Percentiles rank a stretch among this genome's conserved stretches.
phyloP scores from a whole-genome alignment of 192 early-diverging fungal genomes.

The Lobosporangium transversale region DNA sequence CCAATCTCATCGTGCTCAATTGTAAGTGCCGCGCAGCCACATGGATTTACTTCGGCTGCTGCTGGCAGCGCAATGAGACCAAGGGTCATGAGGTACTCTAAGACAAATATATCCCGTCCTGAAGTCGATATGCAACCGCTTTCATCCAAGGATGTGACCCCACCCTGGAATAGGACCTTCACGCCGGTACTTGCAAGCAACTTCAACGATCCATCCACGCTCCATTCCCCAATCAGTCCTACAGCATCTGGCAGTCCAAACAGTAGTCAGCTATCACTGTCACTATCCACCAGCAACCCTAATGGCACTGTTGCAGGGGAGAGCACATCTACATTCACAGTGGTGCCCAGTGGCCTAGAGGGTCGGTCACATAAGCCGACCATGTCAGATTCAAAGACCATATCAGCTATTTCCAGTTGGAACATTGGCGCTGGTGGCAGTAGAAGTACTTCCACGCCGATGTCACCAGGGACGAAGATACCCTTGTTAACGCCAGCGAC shows the following conservation, averaged over 20 bases:
- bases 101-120: constrained; percentile 40
- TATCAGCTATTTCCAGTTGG: constrained; percentile 29
- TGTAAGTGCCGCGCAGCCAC: background rate
- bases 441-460: background rate
- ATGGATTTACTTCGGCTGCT: background rate
- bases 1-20: too few relatives aligned
- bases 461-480: background rate
- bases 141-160: constrained; percentile 46
- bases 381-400: constrained; percentile 46
- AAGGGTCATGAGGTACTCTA: constrained; percentile 40
- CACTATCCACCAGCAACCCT: background rate
- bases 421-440: background rate
- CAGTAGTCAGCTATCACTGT: too few relatives aligned
- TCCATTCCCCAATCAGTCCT: constrained; percentile 23
- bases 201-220: background rate
- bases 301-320: constrained; percentile 5
- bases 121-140: constrained; percentile 47
- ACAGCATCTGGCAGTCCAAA: constrained; percentile 5
- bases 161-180: constrained; percentile 50
- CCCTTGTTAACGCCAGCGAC: background rate
- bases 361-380: constrained; percentile 24
- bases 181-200: constrained; percentile 9
- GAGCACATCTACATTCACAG: too few relatives aligned
- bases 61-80: too few relatives aligned
- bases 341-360: too few relatives aligned